Evolutionary conservation across 2,329 filamentous ascomycete genomes (phyloP), one percentile per base, ranked within the genome.

Genomic region (Beauveria pseudobassiana): DNA sequence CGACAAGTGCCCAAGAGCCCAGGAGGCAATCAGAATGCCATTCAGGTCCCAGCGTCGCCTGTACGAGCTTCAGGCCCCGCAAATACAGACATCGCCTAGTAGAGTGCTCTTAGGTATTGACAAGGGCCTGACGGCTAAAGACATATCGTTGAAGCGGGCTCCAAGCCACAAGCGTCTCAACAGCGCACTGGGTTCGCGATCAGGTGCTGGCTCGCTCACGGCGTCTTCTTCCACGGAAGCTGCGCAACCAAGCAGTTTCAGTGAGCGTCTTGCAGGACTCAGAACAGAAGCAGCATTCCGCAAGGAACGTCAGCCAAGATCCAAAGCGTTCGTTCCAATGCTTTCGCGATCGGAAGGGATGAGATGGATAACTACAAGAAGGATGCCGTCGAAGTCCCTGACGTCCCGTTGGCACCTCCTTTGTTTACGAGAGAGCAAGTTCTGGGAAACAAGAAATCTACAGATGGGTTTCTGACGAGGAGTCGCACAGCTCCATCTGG

Each of bases 61-160:
- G 89, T 93, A 5, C 87, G 81, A 76, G 77, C 67, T 78, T 67
- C 75, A 80, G 72, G 73, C 78, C 16, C 71, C 74, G 1, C 70
- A 79, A 1, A 77, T 83, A 16, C 87, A 86, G 42, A 85, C 82
- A 28, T 97, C 93, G 1, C 93, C 95, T 1, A 88, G 88, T 59
- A 82, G 93, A 63, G 84, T 95, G 16, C 75, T 91, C 20, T 74
- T 98, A 18, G 93, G 95, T 5, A 96, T 98, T 64, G 93, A 96
- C 74, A 96, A 96, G 72, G 92, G 91, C 1, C 77, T 93, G 42
- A 88, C 82, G 67, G 92, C 88, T 2, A 85, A 85, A 63, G 91
- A 97, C 68, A 81, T 98, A 38, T 97, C 93, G 3, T 77, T 98
- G 30, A 95, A 90, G 73, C 82, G 91, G 66, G 86, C 90, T 3